Evolutionary conservation across 345 rosid species (phyloP).

Genomic region (Pistacia atlantica): DNA sequence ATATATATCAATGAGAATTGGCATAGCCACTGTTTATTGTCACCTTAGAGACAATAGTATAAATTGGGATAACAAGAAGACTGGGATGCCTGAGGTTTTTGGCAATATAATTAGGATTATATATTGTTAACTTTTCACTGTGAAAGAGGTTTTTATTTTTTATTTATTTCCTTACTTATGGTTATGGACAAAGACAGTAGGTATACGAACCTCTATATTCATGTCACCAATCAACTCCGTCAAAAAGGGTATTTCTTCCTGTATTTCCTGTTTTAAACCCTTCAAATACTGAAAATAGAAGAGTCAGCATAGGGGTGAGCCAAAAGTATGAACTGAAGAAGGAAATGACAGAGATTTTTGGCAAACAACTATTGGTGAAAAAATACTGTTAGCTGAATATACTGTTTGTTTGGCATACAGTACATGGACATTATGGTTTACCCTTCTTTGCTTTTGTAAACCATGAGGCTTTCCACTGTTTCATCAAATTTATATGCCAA

Average conservation of each 20-base stretch:
- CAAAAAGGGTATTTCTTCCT: slow-evolving; percentile 58
- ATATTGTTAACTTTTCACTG: neutral
- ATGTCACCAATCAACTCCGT: slow-evolving; percentile 49
- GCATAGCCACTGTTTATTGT: neutral
- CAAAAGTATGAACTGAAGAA: neutral
- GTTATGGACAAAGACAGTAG: slow-evolving; percentile 1
- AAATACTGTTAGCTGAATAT: neutral
- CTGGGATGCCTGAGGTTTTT: too few relatives aligned
- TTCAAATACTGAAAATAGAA: slow-evolving; percentile 55
- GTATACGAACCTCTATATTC: slow-evolving; percentile 51
- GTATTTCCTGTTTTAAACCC: slow-evolving; percentile 54
- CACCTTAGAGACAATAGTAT: neutral
- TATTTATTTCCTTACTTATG: too few relatives aligned
- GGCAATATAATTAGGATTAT: too few relatives aligned
- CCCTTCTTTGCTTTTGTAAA: neutral
- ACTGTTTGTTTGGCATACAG: neutral
- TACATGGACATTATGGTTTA: neutral
- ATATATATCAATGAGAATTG: neutral
- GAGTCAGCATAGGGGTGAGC: slow-evolving; percentile 4
- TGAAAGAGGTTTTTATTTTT: neutral
- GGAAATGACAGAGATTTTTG: neutral
- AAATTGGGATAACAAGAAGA: neutral
- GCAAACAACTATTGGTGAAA: neutral
- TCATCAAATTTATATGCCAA: neutral
- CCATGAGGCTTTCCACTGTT: neutral